phyloP scores from a whole-genome alignment of 2,329 filamentous ascomycete genomes.

The Karstenula rhodostoma region DNA sequence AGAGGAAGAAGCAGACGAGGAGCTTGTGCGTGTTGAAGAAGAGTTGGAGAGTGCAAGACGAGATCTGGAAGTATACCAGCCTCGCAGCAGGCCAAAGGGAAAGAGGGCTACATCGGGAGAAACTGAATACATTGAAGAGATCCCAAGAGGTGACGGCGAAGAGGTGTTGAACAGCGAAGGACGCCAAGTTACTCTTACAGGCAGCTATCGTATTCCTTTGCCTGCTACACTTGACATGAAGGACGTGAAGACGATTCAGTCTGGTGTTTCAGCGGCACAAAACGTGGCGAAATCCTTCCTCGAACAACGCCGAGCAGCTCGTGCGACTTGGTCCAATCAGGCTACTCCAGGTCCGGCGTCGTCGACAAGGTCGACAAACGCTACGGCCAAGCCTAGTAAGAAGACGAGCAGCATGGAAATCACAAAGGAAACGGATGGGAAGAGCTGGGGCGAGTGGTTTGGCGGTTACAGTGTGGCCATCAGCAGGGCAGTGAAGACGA shows the following conservation, averaged over 20 bases:
- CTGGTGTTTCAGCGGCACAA: conserved; percentile 44
- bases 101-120: conserved; percentile 19
- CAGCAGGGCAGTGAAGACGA: conserved; percentile 44
- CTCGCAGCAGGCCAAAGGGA: conserved; percentile 16
- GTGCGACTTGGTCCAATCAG: background rate
- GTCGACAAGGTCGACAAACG: conserved; percentile 15
- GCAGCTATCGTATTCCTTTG: conserved; percentile 48
- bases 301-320: conserved; percentile 37
- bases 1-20: conserved; percentile 42
- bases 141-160: conserved; percentile 24
- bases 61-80: conserved; percentile 39
- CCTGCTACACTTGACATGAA: conserved; percentile 41
- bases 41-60: conserved; percentile 44
- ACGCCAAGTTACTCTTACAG: conserved; percentile 45
- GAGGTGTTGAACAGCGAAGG: conserved; percentile 18
- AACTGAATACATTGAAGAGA: conserved; percentile 38
- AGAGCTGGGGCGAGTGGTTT: conserved; percentile 50
- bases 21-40: conserved; percentile 40
- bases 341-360: conserved; percentile 6
- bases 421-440: conserved; percentile 24
- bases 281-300: conserved; percentile 44
- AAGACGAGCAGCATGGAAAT: conserved; percentile 23
- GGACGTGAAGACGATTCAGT: conserved; percentile 46
- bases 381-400: conserved; percentile 18
- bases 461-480: conserved; percentile 50